Evolutionary conservation across 31 red algal genomes (phyloP), one percentile per base, ranked within the genome.

Genomic region (Bonnemaisonia californica): DNA sequence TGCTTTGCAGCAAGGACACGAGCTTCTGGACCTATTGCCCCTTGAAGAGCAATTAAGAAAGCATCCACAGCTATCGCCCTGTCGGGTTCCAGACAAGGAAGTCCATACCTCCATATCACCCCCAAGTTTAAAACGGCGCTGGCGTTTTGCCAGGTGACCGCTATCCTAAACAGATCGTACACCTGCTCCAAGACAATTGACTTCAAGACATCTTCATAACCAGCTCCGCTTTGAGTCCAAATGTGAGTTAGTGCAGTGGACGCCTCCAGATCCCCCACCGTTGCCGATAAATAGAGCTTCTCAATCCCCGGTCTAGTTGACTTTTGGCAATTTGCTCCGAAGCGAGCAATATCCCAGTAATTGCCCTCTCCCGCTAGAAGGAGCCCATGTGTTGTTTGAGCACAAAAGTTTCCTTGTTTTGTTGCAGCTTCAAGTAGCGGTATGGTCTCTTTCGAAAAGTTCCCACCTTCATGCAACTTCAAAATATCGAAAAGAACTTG

Each of bases 321-420:
- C 33, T 35, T 58, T 33, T 60, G 26, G 74, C 74, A 77, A 22
- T 77, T 58, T 38, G 74, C 74, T 54, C 24, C 47, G 3, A 54
- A 36, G 4, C 74, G 48, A 21, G 74, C 74, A 22, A 77, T 28
- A 27, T 77, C 32, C 74, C 74, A 77, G 56, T 77, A 77, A 47
- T 33, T 21, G 7, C 54, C 74, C 29, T 11, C 23, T 1, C 74
- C 74, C 24, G 74, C 74, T 3, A 60, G 54, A 1, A 77, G 24
- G 24, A 77, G 54, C 32, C 74, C 74, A 38, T 42, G 74, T 38
- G 74, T 77, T 27, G 74, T 77, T 35, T 62, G 74, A 21, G 74
- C 74, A 37, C 74, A 77, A 61, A 61, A 77, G 54, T 77, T 77
- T 57, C 54, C 48, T 30, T 61, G 23, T 30, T 1, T 61, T 19